Percentiles rank a stretch among this genome's conserved stretches.
Conservation (phyloP, 2,329 filamentous ascomycete genomes). For the Ophiostoma pallidulum region DNA sequence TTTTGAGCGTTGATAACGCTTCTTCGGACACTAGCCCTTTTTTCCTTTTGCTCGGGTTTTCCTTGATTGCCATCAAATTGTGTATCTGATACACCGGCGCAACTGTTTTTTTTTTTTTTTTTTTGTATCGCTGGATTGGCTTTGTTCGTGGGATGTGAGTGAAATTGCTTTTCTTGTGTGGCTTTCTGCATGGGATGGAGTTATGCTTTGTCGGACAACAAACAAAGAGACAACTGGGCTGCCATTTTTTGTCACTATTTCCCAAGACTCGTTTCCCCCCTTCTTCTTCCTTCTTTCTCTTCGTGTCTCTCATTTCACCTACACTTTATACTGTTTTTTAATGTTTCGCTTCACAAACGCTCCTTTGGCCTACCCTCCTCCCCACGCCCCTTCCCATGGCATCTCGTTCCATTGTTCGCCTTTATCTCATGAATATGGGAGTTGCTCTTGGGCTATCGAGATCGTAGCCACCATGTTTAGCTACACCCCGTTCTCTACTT, state of each 20-base stretch:
- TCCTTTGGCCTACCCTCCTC: background rate
- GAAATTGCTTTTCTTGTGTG: conserved; percentile 4
- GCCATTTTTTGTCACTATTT: conserved; percentile 4
- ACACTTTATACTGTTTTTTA: conserved; percentile 5
- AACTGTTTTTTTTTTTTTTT: too few relatives aligned
- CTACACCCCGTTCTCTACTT: background rate
- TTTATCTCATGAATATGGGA: background rate
- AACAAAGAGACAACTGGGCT: conserved; percentile 8
- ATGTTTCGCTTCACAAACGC: background rate
- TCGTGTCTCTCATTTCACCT: conserved; percentile 2
- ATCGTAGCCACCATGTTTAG: too few relatives aligned
- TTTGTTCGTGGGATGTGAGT: background rate
- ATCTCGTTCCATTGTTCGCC: background rate
- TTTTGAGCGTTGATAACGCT: background rate
- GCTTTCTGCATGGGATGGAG: conserved; percentile 18
- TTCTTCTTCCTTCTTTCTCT: background rate
- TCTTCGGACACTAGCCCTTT: background rate
- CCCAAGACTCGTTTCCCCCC: background rate
- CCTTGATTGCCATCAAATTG: background rate
- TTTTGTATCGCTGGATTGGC: background rate
- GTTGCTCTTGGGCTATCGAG: too few relatives aligned
- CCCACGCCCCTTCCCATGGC: background rate
- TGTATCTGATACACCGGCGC: background rate
- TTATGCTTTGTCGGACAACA: conserved; percentile 15
- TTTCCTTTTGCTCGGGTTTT: background rate